Base-by-base conservation (phyloP, 2,329 filamentous ascomycete species). In the Exutisphaerella laricina region DNA sequence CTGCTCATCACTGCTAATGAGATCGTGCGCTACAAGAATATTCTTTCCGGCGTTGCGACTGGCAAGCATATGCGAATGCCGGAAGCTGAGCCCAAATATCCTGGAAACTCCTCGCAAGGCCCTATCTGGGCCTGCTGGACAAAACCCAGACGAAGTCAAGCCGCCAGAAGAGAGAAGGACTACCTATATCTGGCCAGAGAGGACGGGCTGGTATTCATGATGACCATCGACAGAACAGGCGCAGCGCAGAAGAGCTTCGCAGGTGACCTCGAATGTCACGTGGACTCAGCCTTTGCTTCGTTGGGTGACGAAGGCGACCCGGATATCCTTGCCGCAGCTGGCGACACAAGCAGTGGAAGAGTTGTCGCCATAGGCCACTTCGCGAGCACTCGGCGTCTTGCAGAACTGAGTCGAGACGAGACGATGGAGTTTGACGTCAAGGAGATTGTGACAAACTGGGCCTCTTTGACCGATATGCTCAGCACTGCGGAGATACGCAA, bases 151-250 rank as follows among this genome's bases (percentile, higher is more conserved):
- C 80, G 90, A 5, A 75, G 80, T 17, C 74, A 74, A 46, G 66
- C 70, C 9, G 84, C 82, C 52, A 76, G 77, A 39, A 69, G 75
- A 41, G 73, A 70, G 13, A 79, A 81, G 25, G 92, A 97, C 58
- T 80, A 83, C 46, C 80, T 97, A 36, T 95, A 92, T 58, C 70
- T 98, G 12, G 85, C 84, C 8, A 80, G 89, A 41, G 90, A 97
- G 66, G 90, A 97, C 59, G 92, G 92, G 3, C 70, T 82, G 36
- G 74, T 96, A 7, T 77, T 82, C 41, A 85, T 84, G 51, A 79
- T 87, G 45, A 76, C 78, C 31, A 73, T 73, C 22, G 62, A 70
- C 36, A 70, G 49, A 75, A 73, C 33, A 69, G 77, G 41, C 57
- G 52, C 62, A 82, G 40, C 29, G 70, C 74, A 41, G 72, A 75